Base-by-base conservation (phyloP, 495 filamentous ascomycete species). In the Cetradonia linearis region DNA sequence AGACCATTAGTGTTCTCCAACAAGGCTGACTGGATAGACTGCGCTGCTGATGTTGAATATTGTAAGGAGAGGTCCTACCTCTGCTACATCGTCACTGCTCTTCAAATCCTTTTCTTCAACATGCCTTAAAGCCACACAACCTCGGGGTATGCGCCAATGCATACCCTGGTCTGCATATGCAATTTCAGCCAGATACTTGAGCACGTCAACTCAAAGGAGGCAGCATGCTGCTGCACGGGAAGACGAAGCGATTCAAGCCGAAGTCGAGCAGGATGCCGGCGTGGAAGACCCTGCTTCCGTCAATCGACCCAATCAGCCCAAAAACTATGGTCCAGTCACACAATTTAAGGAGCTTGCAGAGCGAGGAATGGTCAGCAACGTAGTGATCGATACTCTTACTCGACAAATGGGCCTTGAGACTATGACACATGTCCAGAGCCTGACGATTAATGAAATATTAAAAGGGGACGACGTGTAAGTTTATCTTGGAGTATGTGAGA, bases 361-460 rank as follows among this genome's bases (percentile, higher is more conserved):
- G 5, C 70, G 81, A 28, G 80, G 81, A 16, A 65, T 89, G 54
- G 82, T 97, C 36, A 72, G 91, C 65, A 63, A 69, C 5, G 74
- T 72, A 37, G 71, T 97, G 50, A 78, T 96, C 59, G 62, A 77
- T 8, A 83, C 84, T 47, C 82, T 97, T 65, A 88, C 83, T 0
- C 62, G 79, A 27, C 78, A 81, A 23, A 93, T 96, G 87, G 72
- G 77, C 3, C 80, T 95, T 65, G 78, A 86, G 27, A 85, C 78
- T 42, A 96, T 98, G 92, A 97, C 93, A 4, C 82, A 91, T 10
- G 91, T 98, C n/a, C 93, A 98, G 67, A 77, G 81, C 36, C 70
- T 83, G 70, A 95, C 94, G 3, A 88, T 98, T 66, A 81, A 83
- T 49, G 75, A 88, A 52, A 87, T 81, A 56, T 73, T 98, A 46